Evolutionary conservation across 2,329 filamentous ascomycete species (phyloP), one percentile per base, ranked within the genome.

Genomic region (Aspergillus glaucus): DNA sequence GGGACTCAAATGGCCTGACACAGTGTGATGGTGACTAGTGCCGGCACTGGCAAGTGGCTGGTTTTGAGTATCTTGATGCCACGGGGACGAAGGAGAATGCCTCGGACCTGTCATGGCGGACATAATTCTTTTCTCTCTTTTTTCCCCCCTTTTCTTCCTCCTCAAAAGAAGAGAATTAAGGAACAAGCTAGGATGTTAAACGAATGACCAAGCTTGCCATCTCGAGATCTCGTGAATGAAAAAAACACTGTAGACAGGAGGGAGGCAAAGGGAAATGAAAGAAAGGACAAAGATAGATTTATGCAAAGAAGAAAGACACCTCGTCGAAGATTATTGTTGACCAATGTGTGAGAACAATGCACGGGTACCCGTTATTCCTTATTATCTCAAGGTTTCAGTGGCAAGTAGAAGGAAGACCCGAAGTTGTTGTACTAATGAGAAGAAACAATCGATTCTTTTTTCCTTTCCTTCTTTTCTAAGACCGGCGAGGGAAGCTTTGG

Each of bases 1-100:
- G 10, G 89, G 88, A 64, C 88, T 92, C 21, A 77, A 66, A 17
- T 50, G 50, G 21, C 65, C 64, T 8, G 56, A 30, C 17, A 30
- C 50, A 30, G 34, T 53, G 48, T 12, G 55, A 21, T 58, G 49
- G 5, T 55, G 37, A 56, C 50, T 56, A 34, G 44, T 58, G 49
- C 53, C 57, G 55, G 49, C 44, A 17, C 49, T 46, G 43, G 59
- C 52, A 39, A 53, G 50, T 37, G 57, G 53, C 44, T 53, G 49
- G 36, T 47, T 53, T 44, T 60, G 57, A 17, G 59, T 48, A 45
- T 55, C 59, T 53, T 60, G 58, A 45, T 57, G 56, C 65, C 64
- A 67, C 28, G 64, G 59, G 10, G 62, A 67, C 24, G 64, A 61
- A 48, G 63, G 62, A 50, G 64, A 64, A 50, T 44, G 55, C 52